Evolutionary conservation across 805 yeast species (phyloP), one percentile per base, ranked within the genome.

Genomic region (Lachancea sp.): DNA sequence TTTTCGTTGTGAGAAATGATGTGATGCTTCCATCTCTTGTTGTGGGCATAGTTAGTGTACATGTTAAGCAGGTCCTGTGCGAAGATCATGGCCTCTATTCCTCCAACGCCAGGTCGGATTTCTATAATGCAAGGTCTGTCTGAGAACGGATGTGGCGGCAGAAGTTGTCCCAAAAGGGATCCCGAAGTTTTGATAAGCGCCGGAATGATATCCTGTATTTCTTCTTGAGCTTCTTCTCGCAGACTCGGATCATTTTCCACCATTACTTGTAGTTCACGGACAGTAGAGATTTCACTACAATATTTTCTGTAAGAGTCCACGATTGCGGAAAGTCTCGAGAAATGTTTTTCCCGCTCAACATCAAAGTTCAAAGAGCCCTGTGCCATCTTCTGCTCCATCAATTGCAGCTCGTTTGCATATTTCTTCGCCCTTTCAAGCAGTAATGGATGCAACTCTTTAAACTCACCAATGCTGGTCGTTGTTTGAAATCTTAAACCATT

Each of bases 91-190:
- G 99, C 96, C 59, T 93, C 99, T 5, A 81, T 77, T 2, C 99
- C 99, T 13, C 99, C 99, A 2, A 91, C 88, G 7, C 99, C 99
- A 0, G 98, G 97, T 46, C 97, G 73, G 12, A 93, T 66, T 62
- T 93, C 99, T 16, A 93, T 52, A 2, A 93, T 69, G 38, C 95
- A 82, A 0, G 93, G 79, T 49, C 77, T 79, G 38, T 85, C 93
- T 2, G 82, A 75, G 61, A 84, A 85, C 37, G 79, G 81, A 52
- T 84, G 82, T 2, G 85, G 78, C 1, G 97, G 96, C 18, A 91
- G 65, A 4, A 93, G 68, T 35, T 74, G 71, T 5, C 72, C 57
- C 48, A 82, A 78, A n/a, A 86, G 65, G 27, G 66, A 63, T 1
- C 64, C 59, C 0, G 79, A 68, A 1, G 75, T 58, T 9, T 60